These are phyloP conservation scores for Plicaturopsis crispa DNA, from an alignment of 768 basidiomycete species.

Conservation along the genomic window DNA sequence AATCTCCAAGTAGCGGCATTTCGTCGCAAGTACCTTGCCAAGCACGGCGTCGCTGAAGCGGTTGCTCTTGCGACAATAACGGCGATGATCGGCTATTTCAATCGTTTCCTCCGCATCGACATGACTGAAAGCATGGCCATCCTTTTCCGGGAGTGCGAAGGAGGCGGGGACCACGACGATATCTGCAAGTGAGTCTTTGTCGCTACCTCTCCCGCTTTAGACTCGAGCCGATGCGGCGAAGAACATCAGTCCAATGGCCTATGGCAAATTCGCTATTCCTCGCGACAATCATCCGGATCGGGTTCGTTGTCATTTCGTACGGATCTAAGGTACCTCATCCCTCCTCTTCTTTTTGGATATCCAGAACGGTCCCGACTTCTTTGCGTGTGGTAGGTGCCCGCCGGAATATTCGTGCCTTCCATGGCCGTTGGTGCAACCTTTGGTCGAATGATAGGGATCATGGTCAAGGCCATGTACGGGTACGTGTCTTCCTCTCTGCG, in stretches of 20 bases:
- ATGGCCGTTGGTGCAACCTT: slow-evolving; percentile 99
- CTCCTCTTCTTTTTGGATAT: too few species aligned
- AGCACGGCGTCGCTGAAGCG: slow-evolving; percentile 84
- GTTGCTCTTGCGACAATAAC: slow-evolving; percentile 82
- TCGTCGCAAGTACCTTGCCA: slow-evolving; percentile 80
- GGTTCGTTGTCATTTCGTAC: slow-evolving; percentile 86
- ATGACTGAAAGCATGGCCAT: slow-evolving; percentile 97
- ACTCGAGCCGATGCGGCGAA: too few species aligned
- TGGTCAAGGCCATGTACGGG: slow-evolving; percentile 91
- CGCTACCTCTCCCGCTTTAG: not conserved
- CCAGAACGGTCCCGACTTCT: too few species aligned
- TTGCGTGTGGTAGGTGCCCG: too few species aligned
- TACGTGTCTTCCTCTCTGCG: slow-evolving; percentile 22
- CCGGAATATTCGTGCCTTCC: slow-evolving; percentile 96
- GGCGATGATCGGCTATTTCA: slow-evolving; percentile 88
- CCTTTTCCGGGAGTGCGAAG: slow-evolving; percentile 93
- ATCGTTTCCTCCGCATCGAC: slow-evolving; percentile 90
- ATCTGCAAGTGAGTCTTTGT: slow-evolving; percentile 83
- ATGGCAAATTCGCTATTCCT: slow-evolving; percentile 90
- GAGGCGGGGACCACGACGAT: slow-evolving; percentile 83
- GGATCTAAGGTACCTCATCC: slow-evolving; percentile 95
- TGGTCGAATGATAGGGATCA: slow-evolving; percentile 93
- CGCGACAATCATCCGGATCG: slow-evolving; percentile 83
- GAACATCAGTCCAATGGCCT: slow-evolving; percentile 86
- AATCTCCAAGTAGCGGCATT: slow-evolving; percentile 94